A percentile compares a stretch with the other conserved stretches of the same genome.
phyloP scores from a whole-genome alignment of 2,329 filamentous ascomycete species.

The Plenodomus biglobosus region DNA sequence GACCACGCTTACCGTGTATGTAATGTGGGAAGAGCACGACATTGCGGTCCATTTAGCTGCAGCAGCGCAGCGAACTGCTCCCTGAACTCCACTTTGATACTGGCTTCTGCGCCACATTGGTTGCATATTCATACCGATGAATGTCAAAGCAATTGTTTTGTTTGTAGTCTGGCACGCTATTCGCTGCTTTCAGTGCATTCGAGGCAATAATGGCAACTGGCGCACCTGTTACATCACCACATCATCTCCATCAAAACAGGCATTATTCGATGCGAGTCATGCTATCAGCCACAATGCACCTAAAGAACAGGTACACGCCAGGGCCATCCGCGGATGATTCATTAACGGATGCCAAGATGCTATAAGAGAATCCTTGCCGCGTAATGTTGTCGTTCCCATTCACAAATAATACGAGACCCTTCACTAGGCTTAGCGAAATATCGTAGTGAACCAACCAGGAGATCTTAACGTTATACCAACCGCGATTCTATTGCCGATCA shows the following conservation, averaged over 20 bases:
- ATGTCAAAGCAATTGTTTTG: no score
- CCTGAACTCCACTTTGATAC: not conserved
- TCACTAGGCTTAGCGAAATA: not conserved
- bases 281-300: not conserved
- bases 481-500: not conserved
- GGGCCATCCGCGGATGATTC: not conserved
- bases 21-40: not conserved
- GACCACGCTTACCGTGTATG: not conserved
- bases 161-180: no score
- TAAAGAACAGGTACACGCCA: not conserved
- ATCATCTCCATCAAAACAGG: no score
- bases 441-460: not conserved
- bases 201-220: no score
- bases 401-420: not conserved
- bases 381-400: not conserved
- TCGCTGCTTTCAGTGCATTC: no score
- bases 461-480: not conserved
- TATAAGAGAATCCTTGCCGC: not conserved
- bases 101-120: not conserved
- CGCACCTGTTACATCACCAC: no score
- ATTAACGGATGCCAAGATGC: not conserved
- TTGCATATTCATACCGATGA: not conserved
- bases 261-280: not conserved
- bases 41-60: not conserved
- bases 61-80: not conserved